A percentile compares a stretch with the other conserved stretches of the same genome.
phyloP scores from a whole-genome alignment of 2,329 filamentous ascomycete species.

The Ciborinia camelliae region DNA sequence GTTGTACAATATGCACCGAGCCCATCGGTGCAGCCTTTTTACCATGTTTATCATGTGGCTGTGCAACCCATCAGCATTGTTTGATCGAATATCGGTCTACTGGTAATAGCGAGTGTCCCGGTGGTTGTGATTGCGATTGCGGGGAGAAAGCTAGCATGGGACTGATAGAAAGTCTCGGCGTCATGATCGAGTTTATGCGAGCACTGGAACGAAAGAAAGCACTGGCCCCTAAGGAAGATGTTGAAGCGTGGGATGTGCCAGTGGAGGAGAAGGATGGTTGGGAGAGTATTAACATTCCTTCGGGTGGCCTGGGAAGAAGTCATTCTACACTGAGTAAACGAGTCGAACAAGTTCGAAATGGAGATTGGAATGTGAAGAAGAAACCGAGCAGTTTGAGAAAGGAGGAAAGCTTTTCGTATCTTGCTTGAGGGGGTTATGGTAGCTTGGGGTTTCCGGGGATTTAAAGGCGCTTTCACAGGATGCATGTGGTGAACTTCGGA shows the following conservation, averaged over 20 bases:
- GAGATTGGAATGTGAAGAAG: constrained; percentile 35
- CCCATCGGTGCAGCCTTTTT: constrained; percentile 58
- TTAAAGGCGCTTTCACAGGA: not conserved
- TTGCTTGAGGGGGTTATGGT: not conserved
- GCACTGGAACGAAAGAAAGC: constrained; percentile 21
- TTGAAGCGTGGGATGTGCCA: constrained; percentile 28
- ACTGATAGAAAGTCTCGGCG: constrained; percentile 59
- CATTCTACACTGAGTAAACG: constrained; percentile 34
- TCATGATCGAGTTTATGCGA: constrained; percentile 36
- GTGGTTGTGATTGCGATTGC: constrained; percentile 63
- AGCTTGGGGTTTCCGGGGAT: too few species aligned
- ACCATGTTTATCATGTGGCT: constrained; percentile 61
- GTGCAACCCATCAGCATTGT: constrained; percentile 57
- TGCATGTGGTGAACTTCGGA: not conserved
- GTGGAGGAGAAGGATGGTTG: constrained; percentile 30
- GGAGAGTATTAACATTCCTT: constrained; percentile 27
- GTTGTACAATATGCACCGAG: constrained; percentile 61
- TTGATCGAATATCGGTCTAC: constrained; percentile 32
- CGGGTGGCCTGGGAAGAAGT: constrained; percentile 27
- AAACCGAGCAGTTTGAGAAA: constrained; percentile 35
- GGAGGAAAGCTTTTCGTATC: constrained; percentile 24
- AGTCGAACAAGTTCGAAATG: constrained; percentile 32
- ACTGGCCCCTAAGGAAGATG: constrained; percentile 22
- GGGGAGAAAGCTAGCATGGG: constrained; percentile 54
- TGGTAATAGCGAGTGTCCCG: constrained; percentile 54